Conservation (phyloP, 305 asterid species). For the Fraxinus xanthoxyloides region DNA sequence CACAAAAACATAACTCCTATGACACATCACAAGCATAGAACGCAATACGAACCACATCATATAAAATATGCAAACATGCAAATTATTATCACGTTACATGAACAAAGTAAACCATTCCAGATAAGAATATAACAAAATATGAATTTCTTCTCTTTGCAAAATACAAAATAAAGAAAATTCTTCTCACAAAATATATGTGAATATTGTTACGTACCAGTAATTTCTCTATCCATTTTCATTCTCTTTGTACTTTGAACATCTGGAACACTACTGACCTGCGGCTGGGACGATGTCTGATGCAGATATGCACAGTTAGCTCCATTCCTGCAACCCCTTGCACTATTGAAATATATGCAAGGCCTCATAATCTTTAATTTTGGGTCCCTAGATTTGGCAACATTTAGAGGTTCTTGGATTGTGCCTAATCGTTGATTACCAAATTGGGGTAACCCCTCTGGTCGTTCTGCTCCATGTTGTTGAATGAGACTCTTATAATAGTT, state of each 20-base stretch:
- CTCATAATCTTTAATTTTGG: slow-evolving; percentile 40
- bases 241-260: slow-evolving; percentile 57
- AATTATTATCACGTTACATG: background rate
- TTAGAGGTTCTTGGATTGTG: slow-evolving; percentile 30
- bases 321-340: slow-evolving; percentile 61
- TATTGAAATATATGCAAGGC: slow-evolving; percentile 62
- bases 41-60: background rate
- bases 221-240: slow-evolving; percentile 47
- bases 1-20: background rate
- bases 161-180: background rate
- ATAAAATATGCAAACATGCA: background rate
- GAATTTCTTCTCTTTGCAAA: background rate
- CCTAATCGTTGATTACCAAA: slow-evolving; percentile 22
- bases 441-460: slow-evolving; percentile 35
- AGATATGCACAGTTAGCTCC: slow-evolving; percentile 61
- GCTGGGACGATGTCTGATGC: slow-evolving; percentile 42
- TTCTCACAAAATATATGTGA: background rate
- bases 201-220: no score
- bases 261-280: slow-evolving; percentile 30
- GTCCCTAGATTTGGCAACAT: slow-evolving; percentile 31
- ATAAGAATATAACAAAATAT: background rate
- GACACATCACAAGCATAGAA: background rate
- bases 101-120: background rate
- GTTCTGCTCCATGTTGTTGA: slow-evolving; percentile 63
- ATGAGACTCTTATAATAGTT: slow-evolving; percentile 61